Evolutionary conservation across 306 rosid genomes (phyloP), one percentile per base, ranked within the genome.

Genomic region (Acacia confusa): DNA sequence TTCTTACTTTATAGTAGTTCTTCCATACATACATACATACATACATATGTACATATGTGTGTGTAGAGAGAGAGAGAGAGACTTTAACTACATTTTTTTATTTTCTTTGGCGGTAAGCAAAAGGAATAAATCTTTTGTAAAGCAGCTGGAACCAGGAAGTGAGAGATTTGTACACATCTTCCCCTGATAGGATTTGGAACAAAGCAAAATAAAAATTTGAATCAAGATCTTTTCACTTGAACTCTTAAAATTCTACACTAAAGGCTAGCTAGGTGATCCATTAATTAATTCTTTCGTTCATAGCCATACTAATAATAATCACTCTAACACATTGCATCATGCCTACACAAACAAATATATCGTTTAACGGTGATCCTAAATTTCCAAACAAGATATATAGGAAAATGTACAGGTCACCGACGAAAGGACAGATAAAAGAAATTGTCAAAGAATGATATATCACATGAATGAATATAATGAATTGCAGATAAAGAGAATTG

Each of bases 361-460:
- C 14, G 16, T 67, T 67, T 9, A 36, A 67, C 7, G 13, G 9
- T 9, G 48, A 36, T 36, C 22, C 43, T 36, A 36, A 34, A 20
- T 67, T 67, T 19, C 41, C 25, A 41, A 67, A 36, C n/a, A 67
- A 36, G 77, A 75, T 12, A 53, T 36, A 36, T 36, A 36, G 40
- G 32, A 36, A 58, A 57, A 40, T 25, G 2, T n/a, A 71, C 76
- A 82, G 53, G 41, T 83, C 74, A 34, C 45, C 3, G 17, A 60
- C 34, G 17, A 24, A 9, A 75, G 40, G 4, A 70, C 77, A 43
- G 1, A 57, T 57, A 57, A 53, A 24, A 34, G 41, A 68, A 75
- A 75, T 75, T 55, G 65, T 58, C 53, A 22, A 50, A 34, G 70
- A 68, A 41, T 52, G 15, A 45, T 32, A 38, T 41, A 64, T 83